A percentile compares a stretch with the other conserved stretches of the same genome.
phyloP scores from a whole-genome alignment of 768 basidiomycete species.

The Psilocybe cyanescens region DNA sequence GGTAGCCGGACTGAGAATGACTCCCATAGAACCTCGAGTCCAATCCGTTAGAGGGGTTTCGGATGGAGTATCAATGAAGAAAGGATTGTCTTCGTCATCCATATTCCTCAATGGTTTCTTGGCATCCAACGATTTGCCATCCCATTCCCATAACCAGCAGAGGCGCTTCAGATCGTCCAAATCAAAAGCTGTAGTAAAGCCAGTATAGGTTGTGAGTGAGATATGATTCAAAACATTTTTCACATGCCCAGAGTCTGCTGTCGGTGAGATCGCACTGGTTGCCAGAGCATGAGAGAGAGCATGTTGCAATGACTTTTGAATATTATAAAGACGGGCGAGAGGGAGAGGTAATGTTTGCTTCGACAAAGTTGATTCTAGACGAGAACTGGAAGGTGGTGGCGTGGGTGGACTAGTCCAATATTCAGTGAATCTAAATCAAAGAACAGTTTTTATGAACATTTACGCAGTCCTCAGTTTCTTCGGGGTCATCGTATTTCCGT shows the following conservation, averaged over 20 bases:
- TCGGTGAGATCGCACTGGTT: conserved; percentile 78
- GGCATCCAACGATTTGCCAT: conserved; percentile 44
- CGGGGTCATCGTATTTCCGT: conserved; percentile 61
- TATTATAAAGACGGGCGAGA: conserved; percentile 61
- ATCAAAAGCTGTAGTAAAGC: conserved; percentile 64
- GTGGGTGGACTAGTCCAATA: conserved; percentile 54
- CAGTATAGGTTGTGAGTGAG: conserved; percentile 70
- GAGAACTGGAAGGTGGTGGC: conserved; percentile 54
- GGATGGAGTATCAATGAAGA: conserved; percentile 42
- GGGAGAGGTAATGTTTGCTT: conserved; percentile 51
- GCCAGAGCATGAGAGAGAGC: conserved; percentile 87
- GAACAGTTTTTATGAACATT: conserved; percentile 22
- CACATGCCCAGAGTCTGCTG: conserved; percentile 74
- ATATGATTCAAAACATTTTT: conserved; percentile 81
- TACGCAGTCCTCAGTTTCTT: conserved; percentile 69
- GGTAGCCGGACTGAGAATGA: conserved; percentile 72
- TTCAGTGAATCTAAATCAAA: background rate
- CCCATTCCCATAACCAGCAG: conserved; percentile 94
- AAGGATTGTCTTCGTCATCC: conserved; percentile 75
- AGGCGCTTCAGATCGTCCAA: conserved; percentile 74
- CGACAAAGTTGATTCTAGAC: conserved; percentile 26
- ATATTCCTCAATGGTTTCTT: conserved; percentile 1
- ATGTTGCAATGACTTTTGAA: conserved; percentile 76
- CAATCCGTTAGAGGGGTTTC: conserved; percentile 57
- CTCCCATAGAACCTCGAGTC: conserved; percentile 81